Evolutionary conservation across 768 basidiomycete species (phyloP).

Genomic region (Gyrodon lividus): DNA sequence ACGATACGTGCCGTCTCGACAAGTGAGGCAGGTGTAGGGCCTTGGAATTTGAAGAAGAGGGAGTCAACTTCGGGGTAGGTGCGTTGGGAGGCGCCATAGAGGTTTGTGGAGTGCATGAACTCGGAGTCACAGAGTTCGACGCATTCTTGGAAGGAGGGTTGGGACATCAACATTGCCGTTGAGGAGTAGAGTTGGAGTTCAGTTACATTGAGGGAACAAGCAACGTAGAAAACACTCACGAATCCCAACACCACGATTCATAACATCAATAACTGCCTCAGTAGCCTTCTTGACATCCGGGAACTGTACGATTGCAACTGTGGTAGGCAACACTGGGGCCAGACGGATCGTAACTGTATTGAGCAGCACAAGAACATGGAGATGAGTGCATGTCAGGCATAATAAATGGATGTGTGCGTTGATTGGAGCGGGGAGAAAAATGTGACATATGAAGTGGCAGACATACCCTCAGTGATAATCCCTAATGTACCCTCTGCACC

Average conservation of each 20-base stretch:
- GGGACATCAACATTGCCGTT: not conserved
- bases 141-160: slow-evolving; percentile 55
- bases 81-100: slow-evolving; percentile 49
- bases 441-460: not conserved
- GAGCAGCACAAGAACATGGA: not conserved
- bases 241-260: slow-evolving; percentile 71
- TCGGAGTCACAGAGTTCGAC: slow-evolving; percentile 78
- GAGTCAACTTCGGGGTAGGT: slow-evolving; percentile 65
- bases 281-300: slow-evolving; percentile 72
- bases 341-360: slow-evolving; percentile 71
- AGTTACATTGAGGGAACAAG: not conserved
- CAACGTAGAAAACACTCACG: slow-evolving; percentile 45
- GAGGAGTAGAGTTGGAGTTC: not conserved
- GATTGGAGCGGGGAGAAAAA: not conserved
- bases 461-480: slow-evolving; percentile 79
- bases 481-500: slow-evolving; percentile 84
- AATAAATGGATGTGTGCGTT: not conserved
- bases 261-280: slow-evolving; percentile 69
- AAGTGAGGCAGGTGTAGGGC: slow-evolving; percentile 57
- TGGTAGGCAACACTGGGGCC: slow-evolving; percentile 78
- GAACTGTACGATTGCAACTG: slow-evolving; percentile 81
- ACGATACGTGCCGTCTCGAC: slow-evolving; percentile 60
- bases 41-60: slow-evolving; percentile 88
- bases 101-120: slow-evolving; percentile 64
- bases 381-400: not conserved